Evolutionary conservation across 1,139 yeast genomes (phyloP), one percentile per base, ranked within the genome.

Genomic region (Pneumocystis sp.): DNA sequence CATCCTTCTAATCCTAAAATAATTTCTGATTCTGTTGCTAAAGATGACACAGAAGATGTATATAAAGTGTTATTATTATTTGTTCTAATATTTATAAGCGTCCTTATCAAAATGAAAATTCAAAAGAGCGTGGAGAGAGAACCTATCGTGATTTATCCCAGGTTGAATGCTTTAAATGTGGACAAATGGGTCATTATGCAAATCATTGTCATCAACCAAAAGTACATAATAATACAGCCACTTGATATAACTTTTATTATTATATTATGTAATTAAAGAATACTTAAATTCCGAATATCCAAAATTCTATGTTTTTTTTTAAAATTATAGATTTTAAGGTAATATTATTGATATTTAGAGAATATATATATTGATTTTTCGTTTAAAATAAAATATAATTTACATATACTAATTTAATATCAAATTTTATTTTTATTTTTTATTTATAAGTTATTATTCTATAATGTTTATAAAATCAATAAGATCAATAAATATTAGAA

Each of bases 131-230:
- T 31, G 12, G 15, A 5, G 45, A 39, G 21, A 39, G 45, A 39
- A 15, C n/a, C 10, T 59, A 39, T 39, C 61, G 61, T 17, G 45
- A 59, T 59, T 21, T 59, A 59, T 39, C 61, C 3, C 45, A 59
- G 21, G 61, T 59, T 5, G 61, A 59, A 42, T 59, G 61, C 7
- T 59, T 59, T 59, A 42, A 39, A 31, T 59, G 61, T 42, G 61
- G 61, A 31, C 44, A 59, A 19, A 39, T 39, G 45, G 61, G 61
- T 21, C 61, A 59, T 25, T 59, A 39, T 59, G 61, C 61, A 25
- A 59, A 59, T 59, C 61, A 42, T 39, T 59, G 61, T 31, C 17
- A 39, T 31, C 45, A 59, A 31, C 17, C 29, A 12, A 42, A 59
- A 42, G 1, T 40, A 59, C n/a, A 42, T 39, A 59, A 59, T 35